Conservation (phyloP, 768 basidiomycete genomes). For the Lactifluus rugatus region DNA sequence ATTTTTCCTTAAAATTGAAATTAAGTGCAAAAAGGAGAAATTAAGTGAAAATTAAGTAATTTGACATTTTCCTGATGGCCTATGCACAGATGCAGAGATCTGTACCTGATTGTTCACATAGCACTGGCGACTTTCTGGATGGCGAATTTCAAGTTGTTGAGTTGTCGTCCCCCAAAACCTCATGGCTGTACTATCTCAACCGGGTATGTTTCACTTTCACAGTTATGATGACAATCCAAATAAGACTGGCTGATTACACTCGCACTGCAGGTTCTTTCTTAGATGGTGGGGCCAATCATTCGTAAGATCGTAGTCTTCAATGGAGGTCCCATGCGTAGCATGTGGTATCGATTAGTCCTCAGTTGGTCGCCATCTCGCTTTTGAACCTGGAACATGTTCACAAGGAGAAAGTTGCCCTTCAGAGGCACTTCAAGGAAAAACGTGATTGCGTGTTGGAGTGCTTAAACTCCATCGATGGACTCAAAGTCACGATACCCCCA, state of each 20-base stretch:
- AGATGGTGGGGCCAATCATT: constrained; percentile 91
- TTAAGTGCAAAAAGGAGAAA: no score
- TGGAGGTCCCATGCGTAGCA: neutral
- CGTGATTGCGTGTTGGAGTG: constrained; percentile 81
- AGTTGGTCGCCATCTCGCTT: constrained; percentile 80
- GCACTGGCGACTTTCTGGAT: constrained; percentile 94
- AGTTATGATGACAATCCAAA: neutral
- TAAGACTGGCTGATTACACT: neutral
- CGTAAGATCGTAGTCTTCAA: constrained; percentile 38
- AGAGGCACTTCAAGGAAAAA: constrained; percentile 85
- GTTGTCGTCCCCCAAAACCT: constrained; percentile 86
- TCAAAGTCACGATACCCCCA: constrained; percentile 71
- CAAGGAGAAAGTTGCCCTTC: constrained; percentile 74
- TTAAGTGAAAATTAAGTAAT: no score
- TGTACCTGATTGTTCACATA: constrained; percentile 30
- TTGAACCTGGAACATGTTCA: constrained; percentile 61
- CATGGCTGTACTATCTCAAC: constrained; percentile 84
- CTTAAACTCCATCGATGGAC: constrained; percentile 59
- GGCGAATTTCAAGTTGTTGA: constrained; percentile 93
- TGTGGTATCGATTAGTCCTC: constrained; percentile 42
- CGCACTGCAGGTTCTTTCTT: constrained; percentile 75
- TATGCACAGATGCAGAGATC: neutral
- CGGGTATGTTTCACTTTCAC: constrained; percentile 35
- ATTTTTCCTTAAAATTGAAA: no score
- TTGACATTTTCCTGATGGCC: no score